phyloP scores from a whole-genome alignment of 1,284 basidiomycete genomes.

The Leccinum pachyderme region DNA sequence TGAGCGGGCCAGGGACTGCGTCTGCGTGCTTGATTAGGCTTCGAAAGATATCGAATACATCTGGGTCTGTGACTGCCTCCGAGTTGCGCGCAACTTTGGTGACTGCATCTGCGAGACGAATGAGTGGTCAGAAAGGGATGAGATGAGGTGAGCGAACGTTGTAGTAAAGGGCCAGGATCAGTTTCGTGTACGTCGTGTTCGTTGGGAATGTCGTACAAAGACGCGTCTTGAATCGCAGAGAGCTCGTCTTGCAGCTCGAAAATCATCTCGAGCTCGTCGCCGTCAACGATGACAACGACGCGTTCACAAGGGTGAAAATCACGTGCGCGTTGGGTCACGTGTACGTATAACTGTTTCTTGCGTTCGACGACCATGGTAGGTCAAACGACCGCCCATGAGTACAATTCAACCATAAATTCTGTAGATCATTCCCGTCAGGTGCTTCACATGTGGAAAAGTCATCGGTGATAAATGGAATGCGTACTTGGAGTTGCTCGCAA shows the following conservation, averaged over 20 bases:
- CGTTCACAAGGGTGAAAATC: conserved; percentile 9
- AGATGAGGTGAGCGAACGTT: conserved; percentile 18
- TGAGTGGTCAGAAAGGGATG: conserved; percentile 4
- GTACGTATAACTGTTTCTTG: not conserved
- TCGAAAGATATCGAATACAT: conserved; percentile 77
- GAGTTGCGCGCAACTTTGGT: conserved; percentile 71
- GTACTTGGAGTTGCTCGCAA: conserved; percentile 77
- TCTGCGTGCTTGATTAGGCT: conserved; percentile 73
- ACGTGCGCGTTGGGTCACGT: conserved; percentile 21
- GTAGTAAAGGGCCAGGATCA: conserved; percentile 39
- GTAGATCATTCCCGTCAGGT: conserved; percentile 84
- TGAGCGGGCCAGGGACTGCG: conserved; percentile 54
- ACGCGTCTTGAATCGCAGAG: conserved; percentile 43
- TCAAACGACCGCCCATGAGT: not conserved
- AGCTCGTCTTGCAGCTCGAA: conserved; percentile 55
- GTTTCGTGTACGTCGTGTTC: conserved; percentile 46
- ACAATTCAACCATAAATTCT: not conserved
- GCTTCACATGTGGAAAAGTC: conserved; percentile 93
- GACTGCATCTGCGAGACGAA: conserved; percentile 57
- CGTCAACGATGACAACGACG: conserved; percentile 3
- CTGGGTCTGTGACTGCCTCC: conserved; percentile 60
- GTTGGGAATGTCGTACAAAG: conserved; percentile 45
- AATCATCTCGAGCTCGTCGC: conserved; percentile 15
- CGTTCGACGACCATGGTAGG: conserved; percentile 26
- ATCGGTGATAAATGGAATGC: conserved; percentile 91